These are phyloP conservation scores for Vitis rupestris DNA, from an alignment of 164 flowering plant species.

Conservation along the genomic window DNA sequence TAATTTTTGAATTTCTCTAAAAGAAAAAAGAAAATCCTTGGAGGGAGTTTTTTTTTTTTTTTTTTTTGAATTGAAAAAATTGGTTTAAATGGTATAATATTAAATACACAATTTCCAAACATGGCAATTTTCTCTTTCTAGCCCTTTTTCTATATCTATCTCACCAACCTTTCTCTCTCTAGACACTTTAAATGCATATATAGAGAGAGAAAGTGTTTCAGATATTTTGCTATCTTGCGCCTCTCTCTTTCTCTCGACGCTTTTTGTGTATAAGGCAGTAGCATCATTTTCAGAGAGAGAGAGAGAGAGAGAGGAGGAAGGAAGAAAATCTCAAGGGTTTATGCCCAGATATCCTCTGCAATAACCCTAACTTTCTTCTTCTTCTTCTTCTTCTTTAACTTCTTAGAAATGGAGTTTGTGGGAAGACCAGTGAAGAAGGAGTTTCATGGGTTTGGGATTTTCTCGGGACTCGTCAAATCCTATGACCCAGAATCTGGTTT, in stretches of 20 bases:
- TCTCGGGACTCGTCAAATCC: constrained; percentile 45
- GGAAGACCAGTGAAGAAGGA: constrained; percentile 59
- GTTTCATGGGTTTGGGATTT: constrained; percentile 45
- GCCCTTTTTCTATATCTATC: no score
- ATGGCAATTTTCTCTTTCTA: no score
- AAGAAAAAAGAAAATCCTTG: no score
- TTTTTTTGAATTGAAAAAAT: no score
- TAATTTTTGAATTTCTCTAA: no score
- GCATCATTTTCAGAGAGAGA: constrained; percentile 7
- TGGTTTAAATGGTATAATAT: no score
- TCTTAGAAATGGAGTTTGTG: constrained; percentile 54
- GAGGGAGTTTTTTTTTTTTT: no score
- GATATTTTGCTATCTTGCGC: background rate
- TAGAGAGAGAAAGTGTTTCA: constrained; percentile 4
- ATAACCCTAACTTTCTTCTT: background rate
- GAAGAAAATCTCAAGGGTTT: no score
- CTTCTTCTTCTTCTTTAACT: background rate
- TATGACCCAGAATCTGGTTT: constrained; percentile 47
- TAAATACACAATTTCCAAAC: no score
- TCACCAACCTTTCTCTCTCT: constrained; percentile 9
- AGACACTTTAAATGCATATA: constrained; percentile 16
- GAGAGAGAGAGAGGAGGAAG: background rate
- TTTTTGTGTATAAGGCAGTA: background rate
- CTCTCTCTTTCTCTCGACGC: background rate
- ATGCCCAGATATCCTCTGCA: no score